Base-by-base conservation (phyloP, 495 filamentous ascomycete species). In the Penicillium fimorum region DNA sequence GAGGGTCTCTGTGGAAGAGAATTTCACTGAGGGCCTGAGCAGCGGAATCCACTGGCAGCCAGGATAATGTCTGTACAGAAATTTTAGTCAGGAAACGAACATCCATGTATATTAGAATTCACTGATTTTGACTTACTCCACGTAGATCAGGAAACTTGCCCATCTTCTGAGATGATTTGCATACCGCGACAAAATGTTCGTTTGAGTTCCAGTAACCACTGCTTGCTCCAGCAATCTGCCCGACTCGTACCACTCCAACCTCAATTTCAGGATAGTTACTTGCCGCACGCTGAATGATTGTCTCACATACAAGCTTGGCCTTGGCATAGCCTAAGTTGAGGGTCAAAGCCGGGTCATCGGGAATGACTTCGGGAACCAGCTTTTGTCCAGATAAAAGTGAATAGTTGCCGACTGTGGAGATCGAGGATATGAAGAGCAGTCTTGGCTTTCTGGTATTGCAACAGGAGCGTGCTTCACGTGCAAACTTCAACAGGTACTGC, bases 141-240 rank as follows among this genome's bases (percentile, higher is more conserved):
- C 59, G 47, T 0, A 80, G 45, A 33, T 71, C 62, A 0, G 81
- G 81, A 0, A 79, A 53, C 0, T 61, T 66, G 0, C 57, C 57
- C 0, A 82, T 59, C 0, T 61, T 71, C 57, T 80, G 72, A 0
- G 75, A 67, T 0, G 73, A 78, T 3, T 3, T n/a, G n/a, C 35
- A 38, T n/a, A 38, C n/a, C 54, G 76, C 78, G 35, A 63, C 37
- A n/a, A 82, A 62, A 61, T 82, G 77, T 56, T 82, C 81, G n/a
- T 68, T 52, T 0, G 66, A 59, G 48, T 82, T 84, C 81, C 80
- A 84, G 44, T 72, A 77, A 0, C 81, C 81, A 46, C 61, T 79
- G 0, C 40, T 71, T 0, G 75, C 78, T 0, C 81, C 80, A 0
- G 78, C 69, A 17, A 82, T 73, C 65, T 83, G 80, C 0, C 77